Conservation (phyloP, 352 stramenopile species). For the Elongisporangium anandrum region DNA sequence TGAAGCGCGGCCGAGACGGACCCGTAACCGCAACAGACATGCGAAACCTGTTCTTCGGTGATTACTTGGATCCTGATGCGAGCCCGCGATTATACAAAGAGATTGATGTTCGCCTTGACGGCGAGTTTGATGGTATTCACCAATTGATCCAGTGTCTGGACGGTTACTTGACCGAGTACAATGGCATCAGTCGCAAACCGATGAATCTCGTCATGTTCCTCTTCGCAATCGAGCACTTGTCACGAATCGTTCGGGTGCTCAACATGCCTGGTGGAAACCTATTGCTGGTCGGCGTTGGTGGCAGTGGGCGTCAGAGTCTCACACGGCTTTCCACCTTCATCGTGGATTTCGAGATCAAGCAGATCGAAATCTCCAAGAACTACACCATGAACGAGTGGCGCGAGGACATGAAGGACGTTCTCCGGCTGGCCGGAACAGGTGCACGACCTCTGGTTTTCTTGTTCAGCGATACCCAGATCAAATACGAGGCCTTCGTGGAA, state of each 20-base stretch:
- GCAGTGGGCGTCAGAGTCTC: slow-evolving; percentile 90
- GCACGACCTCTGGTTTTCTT: slow-evolving; percentile 88
- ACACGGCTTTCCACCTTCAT: slow-evolving; percentile 92
- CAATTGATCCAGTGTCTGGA: slow-evolving; percentile 84
- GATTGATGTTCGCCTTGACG: slow-evolving; percentile 62
- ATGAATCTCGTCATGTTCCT: slow-evolving; percentile 97
- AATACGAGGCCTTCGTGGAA: slow-evolving; percentile 94
- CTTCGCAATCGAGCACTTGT: slow-evolving; percentile 95
- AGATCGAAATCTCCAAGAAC: slow-evolving; percentile 96
- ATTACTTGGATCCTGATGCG: slow-evolving; percentile 85
- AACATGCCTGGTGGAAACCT: slow-evolving; percentile 94
- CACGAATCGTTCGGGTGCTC: slow-evolving; percentile 87
- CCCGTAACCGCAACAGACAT: slow-evolving; percentile 75
- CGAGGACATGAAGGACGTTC: slow-evolving; percentile 93
- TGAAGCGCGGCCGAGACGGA: slow-evolving; percentile 73
- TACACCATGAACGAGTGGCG: slow-evolving; percentile 93
- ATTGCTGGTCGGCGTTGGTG: slow-evolving; percentile 92
- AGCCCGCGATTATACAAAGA: slow-evolving; percentile 77
- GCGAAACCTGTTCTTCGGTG: slow-evolving; percentile 92
- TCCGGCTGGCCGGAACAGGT: slow-evolving; percentile 87
- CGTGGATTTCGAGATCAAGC: slow-evolving; percentile 88
- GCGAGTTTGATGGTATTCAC: slow-evolving; percentile 72
- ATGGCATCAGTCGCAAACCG: slow-evolving; percentile 88
- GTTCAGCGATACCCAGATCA: slow-evolving; percentile 95
- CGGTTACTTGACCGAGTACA: slow-evolving; percentile 91